Base-by-base conservation (phyloP, 2,329 filamentous ascomycete genomes). In the Geosmithia flava region DNA sequence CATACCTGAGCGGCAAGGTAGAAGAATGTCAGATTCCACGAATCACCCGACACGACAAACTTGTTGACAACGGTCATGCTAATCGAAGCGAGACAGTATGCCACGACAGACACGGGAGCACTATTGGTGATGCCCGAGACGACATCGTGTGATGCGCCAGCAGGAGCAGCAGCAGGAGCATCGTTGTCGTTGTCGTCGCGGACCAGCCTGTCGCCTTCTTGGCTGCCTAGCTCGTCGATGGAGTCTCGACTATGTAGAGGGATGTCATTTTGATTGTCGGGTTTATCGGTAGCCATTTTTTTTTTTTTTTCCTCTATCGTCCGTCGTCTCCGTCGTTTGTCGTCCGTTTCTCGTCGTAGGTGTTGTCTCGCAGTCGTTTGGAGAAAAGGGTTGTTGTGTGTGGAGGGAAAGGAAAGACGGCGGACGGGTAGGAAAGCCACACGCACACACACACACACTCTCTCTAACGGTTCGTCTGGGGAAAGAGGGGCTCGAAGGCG, bases 31-130 rank as follows among this genome's bases (percentile, higher is more conserved):
- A 98, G 70, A 69, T 98, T 98, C 79, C 94, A 98, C 55, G 84
- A 79, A 47, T 78, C 76, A 51, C 93, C 93, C 7, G 88, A 96
- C 44, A 98, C 80, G 53, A 96, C 90, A 66, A 94, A 98, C 75
- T 98, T 98, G 72, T 98, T 98, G 66, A 94, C 93, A n/a, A 96
- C 87, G 7, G 93, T 98, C 93, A 98, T 98, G 66, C 91, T 79
- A 62, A 98, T 98, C n/a, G 90, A 96, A 47, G 91, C 87, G 59
- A 85, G 74, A 68, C 93, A 98, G 74, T 98, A 98, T 45, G 87
- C 81, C 54, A 95, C 62, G 58, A 98, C 86, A 20, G 91, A 89
- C 45, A 93, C 64, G 44, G 79, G 71, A 16, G 89, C 87, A 66
- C 81, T 93, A 68, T 89, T 87, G 58, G 83, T 77, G 53, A 88